A percentile compares a stretch with the other conserved stretches of the same genome.
phyloP scores from a whole-genome alignment of 371 early-diverging fungal species.

The Rhizopus microsporus region DNA sequence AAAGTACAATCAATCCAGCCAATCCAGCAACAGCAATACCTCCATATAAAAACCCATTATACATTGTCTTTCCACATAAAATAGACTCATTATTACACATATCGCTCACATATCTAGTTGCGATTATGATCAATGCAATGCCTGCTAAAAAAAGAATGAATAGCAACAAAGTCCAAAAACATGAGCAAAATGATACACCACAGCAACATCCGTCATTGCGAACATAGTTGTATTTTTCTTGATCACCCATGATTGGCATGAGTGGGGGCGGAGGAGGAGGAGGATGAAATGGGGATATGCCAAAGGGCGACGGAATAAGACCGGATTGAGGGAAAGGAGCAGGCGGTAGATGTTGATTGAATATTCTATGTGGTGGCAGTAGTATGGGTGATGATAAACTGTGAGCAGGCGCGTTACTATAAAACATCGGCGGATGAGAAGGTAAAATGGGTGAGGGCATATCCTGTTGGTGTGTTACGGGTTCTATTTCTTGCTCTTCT shows the following conservation, averaged over 20 bases:
- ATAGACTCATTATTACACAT: constrained; percentile 15
- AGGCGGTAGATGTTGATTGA: constrained; percentile 9
- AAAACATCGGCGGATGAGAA: not conserved
- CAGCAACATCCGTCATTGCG: constrained; percentile 14
- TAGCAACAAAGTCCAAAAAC: constrained; percentile 23
- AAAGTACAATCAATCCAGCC: constrained; percentile 18
- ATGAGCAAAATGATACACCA: constrained; percentile 21
- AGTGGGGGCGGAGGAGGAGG: constrained; percentile 5
- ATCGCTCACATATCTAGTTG: constrained; percentile 11
- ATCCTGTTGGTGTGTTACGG: constrained; percentile 8
- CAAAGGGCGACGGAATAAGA: constrained; percentile 3
- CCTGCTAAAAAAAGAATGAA: constrained; percentile 21
- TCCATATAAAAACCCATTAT: constrained; percentile 34
- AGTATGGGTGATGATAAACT: constrained; percentile 10
- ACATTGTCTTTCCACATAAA: constrained; percentile 21
- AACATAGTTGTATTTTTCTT: not conserved
- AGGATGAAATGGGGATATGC: constrained; percentile 13
- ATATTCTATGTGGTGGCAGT: constrained; percentile 8
- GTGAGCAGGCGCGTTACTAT: not conserved
- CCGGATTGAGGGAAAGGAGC: constrained; percentile 7
- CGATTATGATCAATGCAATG: constrained; percentile 22
- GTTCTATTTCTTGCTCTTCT: constrained; percentile 2
- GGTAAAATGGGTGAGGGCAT: not conserved
- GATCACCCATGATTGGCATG: constrained; percentile 1
- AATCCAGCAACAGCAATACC: constrained; percentile 33